Conservation (phyloP, 2,329 filamentous ascomycete genomes). For the Neofusicoccum umdonicola region DNA sequence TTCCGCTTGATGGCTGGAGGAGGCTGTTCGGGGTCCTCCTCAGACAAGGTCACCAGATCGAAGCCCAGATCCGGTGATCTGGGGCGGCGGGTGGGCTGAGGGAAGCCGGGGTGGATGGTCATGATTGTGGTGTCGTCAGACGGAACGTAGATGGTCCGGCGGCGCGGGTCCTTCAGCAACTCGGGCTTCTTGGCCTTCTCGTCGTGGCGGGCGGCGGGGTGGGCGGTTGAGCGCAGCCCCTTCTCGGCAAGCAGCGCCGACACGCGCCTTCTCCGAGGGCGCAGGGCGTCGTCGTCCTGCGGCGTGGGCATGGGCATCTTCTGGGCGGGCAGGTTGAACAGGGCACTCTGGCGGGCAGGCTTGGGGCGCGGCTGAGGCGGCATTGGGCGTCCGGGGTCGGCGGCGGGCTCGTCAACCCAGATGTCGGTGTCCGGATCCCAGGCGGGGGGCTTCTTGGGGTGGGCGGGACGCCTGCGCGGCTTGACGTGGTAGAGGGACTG, state of each 20-base stretch:
- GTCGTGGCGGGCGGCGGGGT: constrained; percentile 19
- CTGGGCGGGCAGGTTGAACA: constrained; percentile 38
- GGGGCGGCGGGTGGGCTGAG: constrained; percentile 27
- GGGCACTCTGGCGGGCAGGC: constrained; percentile 25
- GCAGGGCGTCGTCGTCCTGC: constrained; percentile 19
- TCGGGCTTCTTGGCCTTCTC: constrained; percentile 31
- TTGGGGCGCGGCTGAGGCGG: constrained; percentile 22
- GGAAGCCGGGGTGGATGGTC: constrained; percentile 50
- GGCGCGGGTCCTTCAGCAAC: constrained; percentile 41
- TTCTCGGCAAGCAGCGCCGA: constrained; percentile 32
- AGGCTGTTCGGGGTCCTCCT: constrained; percentile 35
- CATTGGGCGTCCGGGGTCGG: constrained; percentile 26
- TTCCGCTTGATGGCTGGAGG: constrained; percentile 29
- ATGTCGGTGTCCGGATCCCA: constrained; percentile 37
- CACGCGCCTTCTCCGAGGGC: constrained; percentile 35
- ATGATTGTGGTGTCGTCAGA: constrained; percentile 51
- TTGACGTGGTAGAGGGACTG: constrained; percentile 29
- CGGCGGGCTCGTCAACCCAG: constrained; percentile 34
- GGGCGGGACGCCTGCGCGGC: constrained; percentile 30
- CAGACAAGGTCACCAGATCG: constrained; percentile 38
- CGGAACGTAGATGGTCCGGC: constrained; percentile 52
- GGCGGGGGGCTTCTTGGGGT: constrained; percentile 23
- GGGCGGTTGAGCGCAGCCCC: not conserved
- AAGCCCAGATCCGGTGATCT: constrained; percentile 38
- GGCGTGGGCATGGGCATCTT: constrained; percentile 28